phyloP scores from a whole-genome alignment of 208 protist species.

The Trypanosoma congolense region DNA sequence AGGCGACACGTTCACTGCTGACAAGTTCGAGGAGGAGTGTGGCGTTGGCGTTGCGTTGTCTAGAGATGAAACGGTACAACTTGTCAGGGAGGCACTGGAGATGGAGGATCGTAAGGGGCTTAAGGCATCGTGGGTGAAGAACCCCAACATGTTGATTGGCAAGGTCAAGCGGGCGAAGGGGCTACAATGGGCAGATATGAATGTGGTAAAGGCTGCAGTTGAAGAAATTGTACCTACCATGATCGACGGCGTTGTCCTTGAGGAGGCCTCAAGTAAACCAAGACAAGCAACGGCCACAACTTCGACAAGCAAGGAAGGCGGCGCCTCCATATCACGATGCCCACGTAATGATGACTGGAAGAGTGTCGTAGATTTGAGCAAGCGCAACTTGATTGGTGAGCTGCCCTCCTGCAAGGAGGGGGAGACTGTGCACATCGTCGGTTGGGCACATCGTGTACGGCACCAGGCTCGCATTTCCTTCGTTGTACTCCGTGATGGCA shows the following conservation, averaged over 20 bases:
- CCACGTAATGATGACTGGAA: conserved; percentile 47
- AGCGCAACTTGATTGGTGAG: conserved; percentile 42
- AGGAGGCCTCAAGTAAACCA: conserved; percentile 14
- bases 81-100: conserved; percentile 53
- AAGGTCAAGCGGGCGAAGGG: conserved; percentile 66
- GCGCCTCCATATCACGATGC: conserved; percentile 22
- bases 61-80: conserved; percentile 31
- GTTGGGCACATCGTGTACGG: conserved; percentile 95
- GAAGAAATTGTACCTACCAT: conserved; percentile 60
- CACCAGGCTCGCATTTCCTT: conserved; percentile 95
- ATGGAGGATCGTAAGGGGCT: conserved; percentile 46
- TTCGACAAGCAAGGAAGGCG: neutral
- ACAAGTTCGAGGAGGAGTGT: conserved; percentile 56
- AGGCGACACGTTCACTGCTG: conserved; percentile 30
- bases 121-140: conserved; percentile 75
- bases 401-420: conserved; percentile 44
- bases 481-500: conserved; percentile 95
- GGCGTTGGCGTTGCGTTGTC: conserved; percentile 73
- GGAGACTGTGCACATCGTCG: conserved; percentile 77
- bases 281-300: conserved; percentile 5
- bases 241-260: conserved; percentile 44
- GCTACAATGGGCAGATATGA: conserved; percentile 76
- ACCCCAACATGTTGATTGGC: conserved; percentile 77
- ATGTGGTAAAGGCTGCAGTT: conserved; percentile 52
- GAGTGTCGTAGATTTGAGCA: conserved; percentile 36